Conservation (phyloP, 2,329 filamentous ascomycete species). For the Diaporthe ilicicola region DNA sequence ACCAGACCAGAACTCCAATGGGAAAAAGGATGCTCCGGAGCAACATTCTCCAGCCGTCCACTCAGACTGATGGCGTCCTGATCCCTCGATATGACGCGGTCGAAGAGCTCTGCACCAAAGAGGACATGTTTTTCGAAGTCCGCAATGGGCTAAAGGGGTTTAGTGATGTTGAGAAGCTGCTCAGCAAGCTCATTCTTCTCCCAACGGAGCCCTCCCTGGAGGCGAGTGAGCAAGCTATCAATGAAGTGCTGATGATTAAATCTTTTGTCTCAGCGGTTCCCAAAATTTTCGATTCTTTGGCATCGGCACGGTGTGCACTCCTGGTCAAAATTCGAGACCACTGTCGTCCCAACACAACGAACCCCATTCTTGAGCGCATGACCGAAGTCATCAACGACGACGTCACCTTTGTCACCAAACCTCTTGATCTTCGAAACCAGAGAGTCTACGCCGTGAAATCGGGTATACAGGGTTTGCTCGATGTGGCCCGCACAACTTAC, state of each 20-base stretch:
- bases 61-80: slow-evolving; percentile 70
- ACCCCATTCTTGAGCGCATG: slow-evolving; percentile 71
- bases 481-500: slow-evolving; percentile 88
- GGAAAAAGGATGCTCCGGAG: slow-evolving; percentile 83
- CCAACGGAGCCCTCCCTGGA: slow-evolving; percentile 71
- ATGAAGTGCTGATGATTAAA: slow-evolving; percentile 87
- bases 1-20: slow-evolving; percentile 89
- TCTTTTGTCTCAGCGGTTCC: slow-evolving; percentile 76
- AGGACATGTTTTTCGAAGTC: slow-evolving; percentile 84
- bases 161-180: slow-evolving; percentile 78
- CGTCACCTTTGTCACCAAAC: slow-evolving; percentile 77
- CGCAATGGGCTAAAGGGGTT: slow-evolving; percentile 79
- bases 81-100: slow-evolving; percentile 81
- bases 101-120: slow-evolving; percentile 80
- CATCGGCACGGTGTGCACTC: slow-evolving; percentile 69
- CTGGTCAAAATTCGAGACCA: slow-evolving; percentile 74
- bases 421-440: slow-evolving; percentile 89
- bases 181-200: slow-evolving; percentile 85
- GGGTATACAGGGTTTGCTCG: slow-evolving; percentile 84
- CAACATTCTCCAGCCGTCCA: slow-evolving; percentile 90
- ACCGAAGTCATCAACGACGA: slow-evolving; percentile 79
- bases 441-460: slow-evolving; percentile 62
- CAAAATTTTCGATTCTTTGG: slow-evolving; percentile 73
- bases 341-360: slow-evolving; percentile 71
- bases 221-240: slow-evolving; percentile 82